phyloP scores from a whole-genome alignment of 208 protist species.

The Crithidia bombi region DNA sequence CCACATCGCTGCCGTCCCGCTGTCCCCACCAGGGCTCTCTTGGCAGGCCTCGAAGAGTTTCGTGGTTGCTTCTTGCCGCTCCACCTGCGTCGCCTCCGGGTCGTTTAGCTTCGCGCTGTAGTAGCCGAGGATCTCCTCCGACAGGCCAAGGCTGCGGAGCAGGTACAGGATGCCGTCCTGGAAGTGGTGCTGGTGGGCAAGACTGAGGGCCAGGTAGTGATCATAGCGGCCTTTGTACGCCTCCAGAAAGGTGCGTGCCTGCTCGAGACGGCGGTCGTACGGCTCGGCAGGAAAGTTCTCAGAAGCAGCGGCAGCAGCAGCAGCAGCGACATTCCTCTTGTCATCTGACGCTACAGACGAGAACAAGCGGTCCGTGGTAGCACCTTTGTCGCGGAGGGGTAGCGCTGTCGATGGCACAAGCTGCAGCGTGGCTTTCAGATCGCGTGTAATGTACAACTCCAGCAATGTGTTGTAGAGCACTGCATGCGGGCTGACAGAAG shows the following conservation, averaged over 20 bases:
- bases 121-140: slow-evolving; percentile 86
- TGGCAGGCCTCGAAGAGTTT: slow-evolving; percentile 71
- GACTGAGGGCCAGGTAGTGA: slow-evolving; percentile 89
- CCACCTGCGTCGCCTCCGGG: slow-evolving; percentile 14
- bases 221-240: slow-evolving; percentile 81
- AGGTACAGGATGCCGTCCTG: slow-evolving; percentile 91
- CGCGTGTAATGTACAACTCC: slow-evolving; percentile 94
- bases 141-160: slow-evolving; percentile 81
- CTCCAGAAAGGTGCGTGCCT: slow-evolving; percentile 69
- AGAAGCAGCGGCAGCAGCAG: background rate
- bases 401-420: slow-evolving; percentile 12
- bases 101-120: slow-evolving; percentile 87
- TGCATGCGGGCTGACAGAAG: background rate
- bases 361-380: background rate
- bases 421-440: slow-evolving; percentile 28
- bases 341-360: background rate
- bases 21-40: slow-evolving; percentile 15
- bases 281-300: slow-evolving; percentile 53
- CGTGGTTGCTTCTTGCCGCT: slow-evolving; percentile 33
- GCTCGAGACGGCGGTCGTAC: slow-evolving; percentile 45
- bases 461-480: slow-evolving; percentile 94
- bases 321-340: background rate
- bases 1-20: slow-evolving; percentile 76
- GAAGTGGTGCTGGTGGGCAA: slow-evolving; percentile 90
- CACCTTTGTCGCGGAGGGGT: background rate